Percentiles rank a stretch among this genome's conserved stretches.
Evolutionary conservation across 2,329 filamentous ascomycete genomes (phyloP).

Genomic region (Tolypocladium ophioglossoides): DNA sequence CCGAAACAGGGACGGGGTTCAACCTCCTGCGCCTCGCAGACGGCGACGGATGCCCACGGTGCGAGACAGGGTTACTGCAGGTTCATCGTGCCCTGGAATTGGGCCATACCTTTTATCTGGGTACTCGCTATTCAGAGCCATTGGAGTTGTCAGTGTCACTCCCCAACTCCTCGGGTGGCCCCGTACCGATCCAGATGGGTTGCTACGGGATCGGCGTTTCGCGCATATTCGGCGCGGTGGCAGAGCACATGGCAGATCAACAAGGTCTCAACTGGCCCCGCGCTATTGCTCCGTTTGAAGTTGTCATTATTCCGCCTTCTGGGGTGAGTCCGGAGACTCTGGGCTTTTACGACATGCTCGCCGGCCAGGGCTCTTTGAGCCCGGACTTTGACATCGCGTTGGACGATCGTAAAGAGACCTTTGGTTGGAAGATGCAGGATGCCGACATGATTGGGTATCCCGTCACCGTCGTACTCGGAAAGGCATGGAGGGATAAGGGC

Average conservation of each 20-base stretch:
- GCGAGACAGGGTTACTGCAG: slow-evolving; percentile 49
- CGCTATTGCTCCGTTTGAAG: slow-evolving; percentile 75
- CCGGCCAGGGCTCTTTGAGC: slow-evolving; percentile 3
- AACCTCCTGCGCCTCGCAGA: slow-evolving; percentile 55
- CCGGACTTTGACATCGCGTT: slow-evolving; percentile 51
- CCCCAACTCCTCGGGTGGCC: slow-evolving; percentile 14
- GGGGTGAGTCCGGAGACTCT: slow-evolving; percentile 36
- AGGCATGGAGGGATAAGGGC: slow-evolving; percentile 47
- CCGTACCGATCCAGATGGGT: slow-evolving; percentile 73
- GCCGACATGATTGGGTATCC: slow-evolving; percentile 87
- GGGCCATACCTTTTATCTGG: slow-evolving; percentile 90
- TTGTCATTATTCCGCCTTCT: slow-evolving; percentile 49
- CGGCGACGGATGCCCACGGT: slow-evolving; percentile 66
- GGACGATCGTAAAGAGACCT: slow-evolving; percentile 58
- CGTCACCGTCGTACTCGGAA: slow-evolving; percentile 69
- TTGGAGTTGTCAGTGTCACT: slow-evolving; percentile 52
- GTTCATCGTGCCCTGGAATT: slow-evolving; percentile 74
- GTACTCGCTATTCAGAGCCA: slow-evolving; percentile 74
- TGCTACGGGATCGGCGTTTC: slow-evolving; percentile 94
- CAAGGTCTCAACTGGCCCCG: slow-evolving; percentile 81
- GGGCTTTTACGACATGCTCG: slow-evolving; percentile 54
- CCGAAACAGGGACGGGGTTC: slow-evolving; percentile 28
- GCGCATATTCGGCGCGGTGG: slow-evolving; percentile 77
- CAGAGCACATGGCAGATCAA: slow-evolving; percentile 60
- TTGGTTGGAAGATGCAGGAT: slow-evolving; percentile 83